Base-by-base conservation (phyloP, 1,284 basidiomycete genomes). In the Ustilago esculenta region DNA sequence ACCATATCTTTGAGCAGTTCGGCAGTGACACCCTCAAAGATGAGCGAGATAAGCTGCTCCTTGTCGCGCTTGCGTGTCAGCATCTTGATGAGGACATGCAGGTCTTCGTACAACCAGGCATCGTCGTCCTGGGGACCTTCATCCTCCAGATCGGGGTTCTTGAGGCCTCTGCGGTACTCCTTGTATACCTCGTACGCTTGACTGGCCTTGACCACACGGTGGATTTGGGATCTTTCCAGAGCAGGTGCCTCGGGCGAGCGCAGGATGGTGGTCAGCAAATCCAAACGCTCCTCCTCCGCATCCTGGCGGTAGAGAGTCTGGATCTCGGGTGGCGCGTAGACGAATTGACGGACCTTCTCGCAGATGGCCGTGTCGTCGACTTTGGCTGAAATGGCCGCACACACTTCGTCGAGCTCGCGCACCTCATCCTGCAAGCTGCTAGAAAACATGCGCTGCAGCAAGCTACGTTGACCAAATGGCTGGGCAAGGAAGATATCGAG, bases 1-100 rank as follows among this genome's bases (percentile, higher is more conserved):
- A 99, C 94, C 64, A 99, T 98, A 81, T 99, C 96, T 83, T 95
- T 98, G 75, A 98, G 85, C 34, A 99, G 84, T 43, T 98, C 95
- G 3, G 96, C 89, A 0, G 96, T 98, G 35, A 90, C 90, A 12
- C 94, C 94, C 87, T 99, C 95, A 73, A 97, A 98, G 47, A 99
- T 91, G 42, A 99, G 85, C 46, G 90, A 91, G 71, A 98, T 90
- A 72, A 99, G 80, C 82, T 95, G 91, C 80, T 98, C 92, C 75
- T 93, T 89, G 82, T 98, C 96, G 65, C 90, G 86, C 46, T 97
- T 85, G 44, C 89, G 86, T 11, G 68, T 72, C 15, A 65, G 42
- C 61, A 80, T 67, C 53, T 67, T 78, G 53, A 79, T 45, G 27
- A 77, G 59, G 1, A 81, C 79, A 29, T 81, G 79, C 45, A 81